phyloP scores from a whole-genome alignment of 139 green algal species.

The Chlamydomonas schloesseri region DNA sequence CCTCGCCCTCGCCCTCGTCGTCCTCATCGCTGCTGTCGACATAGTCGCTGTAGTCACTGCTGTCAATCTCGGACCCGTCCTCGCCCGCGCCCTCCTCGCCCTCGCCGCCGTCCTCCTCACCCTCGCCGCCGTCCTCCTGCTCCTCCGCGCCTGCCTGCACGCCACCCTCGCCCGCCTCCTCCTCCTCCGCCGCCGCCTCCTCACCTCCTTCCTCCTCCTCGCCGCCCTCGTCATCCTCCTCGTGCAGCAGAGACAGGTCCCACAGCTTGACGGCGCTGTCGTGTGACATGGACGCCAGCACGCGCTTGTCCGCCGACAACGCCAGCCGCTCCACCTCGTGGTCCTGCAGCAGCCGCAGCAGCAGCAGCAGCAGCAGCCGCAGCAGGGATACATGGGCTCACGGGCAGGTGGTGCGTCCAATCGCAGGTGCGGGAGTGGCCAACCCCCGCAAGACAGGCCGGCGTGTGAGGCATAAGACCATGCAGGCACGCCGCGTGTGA shows the following conservation, averaged over 20 bases:
- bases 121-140: not conserved
- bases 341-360: constrained; percentile 44
- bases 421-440: no score
- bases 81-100: not conserved
- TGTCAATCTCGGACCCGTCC: not conserved
- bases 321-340: constrained; percentile 76
- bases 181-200: constrained; percentile 7
- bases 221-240: constrained; percentile 68
- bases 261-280: constrained; percentile 87
- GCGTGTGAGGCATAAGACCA: no score
- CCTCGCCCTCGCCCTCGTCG: not conserved
- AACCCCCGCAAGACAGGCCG: no score
- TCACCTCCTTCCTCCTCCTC: constrained; percentile 51
- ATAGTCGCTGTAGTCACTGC: not conserved
- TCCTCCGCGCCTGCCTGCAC: not conserved
- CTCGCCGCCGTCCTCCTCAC: constrained; percentile 10
- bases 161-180: constrained; percentile 4
- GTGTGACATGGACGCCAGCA: constrained; percentile 83
- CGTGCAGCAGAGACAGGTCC: constrained; percentile 71
- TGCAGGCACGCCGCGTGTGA: no score
- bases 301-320: constrained; percentile 53
- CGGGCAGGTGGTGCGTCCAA: no score
- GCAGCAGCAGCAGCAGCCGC: no score
- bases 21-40: not conserved
- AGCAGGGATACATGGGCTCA: no score